Base-by-base conservation (phyloP, 2,329 filamentous ascomycete genomes). In the Shiraia bambusicola region DNA sequence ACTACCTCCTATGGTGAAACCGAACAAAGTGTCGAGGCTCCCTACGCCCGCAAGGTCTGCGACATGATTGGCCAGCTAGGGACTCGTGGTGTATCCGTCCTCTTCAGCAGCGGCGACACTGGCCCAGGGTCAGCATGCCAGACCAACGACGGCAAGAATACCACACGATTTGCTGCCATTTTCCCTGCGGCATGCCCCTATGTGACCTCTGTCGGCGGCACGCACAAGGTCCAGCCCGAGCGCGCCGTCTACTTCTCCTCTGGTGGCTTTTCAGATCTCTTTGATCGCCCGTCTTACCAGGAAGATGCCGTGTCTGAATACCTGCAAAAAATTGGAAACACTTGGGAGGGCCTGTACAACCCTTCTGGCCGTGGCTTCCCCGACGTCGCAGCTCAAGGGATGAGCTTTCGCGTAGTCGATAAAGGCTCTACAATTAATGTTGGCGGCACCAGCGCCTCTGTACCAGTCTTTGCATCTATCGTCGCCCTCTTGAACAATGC, bases 141-240 rank as follows among this genome's bases (percentile, higher is more conserved):
- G 47, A 69, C 66, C 42, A 76, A 76, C 51, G 70, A 74, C 33
- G 71, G 70, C 45, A 70, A 65, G 34, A 71, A 71, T 50, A 69
- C 61, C 1, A 67, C 64, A 3, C 68, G 67, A 4, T 75, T 76
- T 52, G 52, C 69, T 16, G 72, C 73, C 10, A 66, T 67, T 13
- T 76, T 76, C 57, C 73, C 73, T 1, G 72, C 71, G 13, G 59
- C 69, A 1, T 76, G 73, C 53, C 73, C 73, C 0, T 76, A 72
- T 49, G 69, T 76, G 11, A 77, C 74, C 3, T 60, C 70, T 2
- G 70, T 75, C 3, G 72, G 72, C 8, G 72, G 69, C 3, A 75
- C 73, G 0, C 49, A 55, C 11, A 56, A 62, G 15, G 53, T 74
- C 33, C 49, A 60, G 17, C 71, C 73, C 1, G 73, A 76, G 42